Evolutionary conservation across 202 grass and related monocot species (phyloP), one percentile per base, ranked within the genome.

Genomic region (Musa balbisiana): DNA sequence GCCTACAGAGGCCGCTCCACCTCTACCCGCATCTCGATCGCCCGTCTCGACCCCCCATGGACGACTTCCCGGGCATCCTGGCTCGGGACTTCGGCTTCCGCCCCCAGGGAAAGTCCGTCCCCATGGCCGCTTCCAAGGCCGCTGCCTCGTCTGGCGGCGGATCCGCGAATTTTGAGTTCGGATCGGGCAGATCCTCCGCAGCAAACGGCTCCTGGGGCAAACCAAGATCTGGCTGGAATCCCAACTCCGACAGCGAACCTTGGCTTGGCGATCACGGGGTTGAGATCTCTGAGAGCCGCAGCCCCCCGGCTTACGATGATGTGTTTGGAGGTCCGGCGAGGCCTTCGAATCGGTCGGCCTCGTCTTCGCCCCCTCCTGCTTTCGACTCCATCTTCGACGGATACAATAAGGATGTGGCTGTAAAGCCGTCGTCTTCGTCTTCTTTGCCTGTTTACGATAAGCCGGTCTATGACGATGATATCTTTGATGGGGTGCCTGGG

Each of bases 41-140:
- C 64, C 25, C 13, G 64, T 6, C 10, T 25, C 23, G 10, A 1
- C 21, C 8, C 17, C 43, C 74, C 62, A 98, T 94, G 95, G 91
- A 98, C 55, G 95, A 90, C 69, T 89, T 94, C 87, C 86, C 92
- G 84, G 91, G 95, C 29, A 79, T 94, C 55, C 85, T 94, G 53
- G 88, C 95, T 64, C 80, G 82, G 62, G 87, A 98, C 80, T 98
- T 98, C 65, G 88, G 95, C 56, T 80, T 98, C 84, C 89, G 87
- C 19, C 91, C 80, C 11, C 83, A 87, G 82, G 95, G 91, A 50
- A 98, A 94, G 88, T 79, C 80, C 3, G 87, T 81, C 1, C 91
- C 95, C 83, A 98, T 98, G 95, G 81, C 88, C 69, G 52, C 88
- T 43, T 43, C 33, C 33, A 43, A 43, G 33, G 33, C 33, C 33